phyloP scores from a whole-genome alignment of 2,329 filamentous ascomycete genomes.

The Sphaceloma murrayae region DNA sequence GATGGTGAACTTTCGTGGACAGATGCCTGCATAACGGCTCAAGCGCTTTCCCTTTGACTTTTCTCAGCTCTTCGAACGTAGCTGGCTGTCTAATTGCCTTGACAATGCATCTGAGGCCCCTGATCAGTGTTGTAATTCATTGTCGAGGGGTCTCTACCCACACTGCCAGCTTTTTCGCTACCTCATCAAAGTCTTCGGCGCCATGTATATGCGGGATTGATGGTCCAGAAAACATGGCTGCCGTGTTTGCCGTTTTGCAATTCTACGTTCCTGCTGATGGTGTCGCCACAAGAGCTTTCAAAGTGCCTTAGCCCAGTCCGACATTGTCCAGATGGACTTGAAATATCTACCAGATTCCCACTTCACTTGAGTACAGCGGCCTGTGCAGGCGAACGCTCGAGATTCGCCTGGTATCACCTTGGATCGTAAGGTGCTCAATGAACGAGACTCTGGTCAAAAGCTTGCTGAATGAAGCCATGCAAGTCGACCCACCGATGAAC shows the following conservation, averaged over 20 bases:
- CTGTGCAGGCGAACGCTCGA: background rate
- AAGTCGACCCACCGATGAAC: too few species aligned
- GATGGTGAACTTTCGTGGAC: conserved; percentile 53
- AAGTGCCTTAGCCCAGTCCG: too few species aligned
- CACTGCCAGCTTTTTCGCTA: conserved; percentile 59
- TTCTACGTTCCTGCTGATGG: too few species aligned
- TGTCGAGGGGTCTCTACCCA: conserved; percentile 33
- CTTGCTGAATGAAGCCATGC: too few species aligned
- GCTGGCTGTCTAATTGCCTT: conserved; percentile 55
- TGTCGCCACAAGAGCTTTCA: too few species aligned
- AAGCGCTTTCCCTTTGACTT: conserved; percentile 48
- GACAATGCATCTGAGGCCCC: conserved; percentile 55
- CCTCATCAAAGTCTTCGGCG: conserved; percentile 51
- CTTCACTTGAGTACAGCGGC: background rate
- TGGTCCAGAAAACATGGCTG: background rate
- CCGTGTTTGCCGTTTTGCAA: background rate
- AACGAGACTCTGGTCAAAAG: too few species aligned
- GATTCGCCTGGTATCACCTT: too few species aligned
- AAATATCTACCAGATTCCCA: too few species aligned
- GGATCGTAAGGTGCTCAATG: too few species aligned
- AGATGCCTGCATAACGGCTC: conserved; percentile 58
- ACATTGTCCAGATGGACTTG: too few species aligned
- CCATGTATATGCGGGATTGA: conserved; percentile 39
- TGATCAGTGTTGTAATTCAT: too few species aligned
- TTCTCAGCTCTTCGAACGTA: conserved; percentile 64